phyloP scores from a whole-genome alignment of 345 rosid genomes.

The Limnanthes douglasii region DNA sequence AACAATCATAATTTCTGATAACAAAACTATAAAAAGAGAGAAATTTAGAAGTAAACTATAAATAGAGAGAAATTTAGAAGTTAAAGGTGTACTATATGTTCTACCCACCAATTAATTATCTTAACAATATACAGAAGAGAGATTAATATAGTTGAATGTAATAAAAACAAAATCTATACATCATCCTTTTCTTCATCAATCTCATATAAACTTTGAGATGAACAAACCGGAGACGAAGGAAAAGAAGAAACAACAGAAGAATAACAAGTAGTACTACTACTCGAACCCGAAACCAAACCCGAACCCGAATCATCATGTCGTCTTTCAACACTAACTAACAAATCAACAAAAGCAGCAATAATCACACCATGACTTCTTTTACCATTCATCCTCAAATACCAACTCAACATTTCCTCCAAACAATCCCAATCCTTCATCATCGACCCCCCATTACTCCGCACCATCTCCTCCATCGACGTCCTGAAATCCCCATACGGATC shows the following conservation, averaged over 20 bases:
- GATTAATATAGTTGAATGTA: conserved; percentile 3
- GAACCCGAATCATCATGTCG: conserved; percentile 6
- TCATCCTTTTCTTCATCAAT: conserved; percentile 18
- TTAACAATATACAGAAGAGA: conserved; percentile 11
- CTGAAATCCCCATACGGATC: conserved; percentile 71
- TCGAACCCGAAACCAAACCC: conserved; percentile 8
- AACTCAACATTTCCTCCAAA: conserved; percentile 58
- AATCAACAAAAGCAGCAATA: conserved; percentile 71
- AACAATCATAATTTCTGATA: too few relatives aligned
- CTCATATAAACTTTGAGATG: conserved; percentile 11
- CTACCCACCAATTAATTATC: conserved; percentile 12
- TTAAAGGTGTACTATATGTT: too few relatives aligned
- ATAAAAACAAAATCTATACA: conserved; percentile 2
- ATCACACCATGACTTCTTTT: conserved; percentile 60
- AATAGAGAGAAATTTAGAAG: too few relatives aligned
- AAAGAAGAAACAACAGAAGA: conserved; percentile 19
- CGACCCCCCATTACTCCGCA: conserved; percentile 37
- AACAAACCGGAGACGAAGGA: conserved; percentile 15
- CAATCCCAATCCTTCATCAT: conserved; percentile 50
- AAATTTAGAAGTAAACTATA: too few relatives aligned
- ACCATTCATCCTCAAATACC: conserved; percentile 76
- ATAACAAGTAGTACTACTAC: too few relatives aligned
- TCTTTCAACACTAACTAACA: conserved; percentile 25
- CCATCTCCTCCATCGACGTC: conserved; percentile 96
- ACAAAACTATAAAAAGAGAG: too few relatives aligned